Conservation (phyloP, 768 basidiomycete species). For the Rhizopogon sp. region DNA sequence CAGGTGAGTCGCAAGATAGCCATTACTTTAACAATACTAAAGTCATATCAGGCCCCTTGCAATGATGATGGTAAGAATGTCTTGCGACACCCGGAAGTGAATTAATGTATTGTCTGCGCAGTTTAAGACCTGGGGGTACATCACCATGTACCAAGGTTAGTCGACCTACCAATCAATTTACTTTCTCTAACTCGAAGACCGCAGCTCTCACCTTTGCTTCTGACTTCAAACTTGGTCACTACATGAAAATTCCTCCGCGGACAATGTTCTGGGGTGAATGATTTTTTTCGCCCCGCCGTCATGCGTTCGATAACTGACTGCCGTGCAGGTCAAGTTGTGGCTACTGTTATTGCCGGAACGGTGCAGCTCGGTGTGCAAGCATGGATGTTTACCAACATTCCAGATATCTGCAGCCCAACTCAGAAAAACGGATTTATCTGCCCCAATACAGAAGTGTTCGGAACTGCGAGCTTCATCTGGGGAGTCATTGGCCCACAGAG, state of each 20-base stretch:
- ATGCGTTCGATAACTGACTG: background rate
- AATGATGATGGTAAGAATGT: conserved; percentile 54
- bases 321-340: conserved; percentile 31
- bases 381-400: conserved; percentile 42
- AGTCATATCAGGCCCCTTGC: conserved; percentile 45
- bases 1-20: conserved; percentile 9
- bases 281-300: background rate
- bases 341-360: conserved; percentile 34
- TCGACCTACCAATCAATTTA: conserved; percentile 25
- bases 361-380: conserved; percentile 39
- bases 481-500: conserved; percentile 75
- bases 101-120: conserved; percentile 10
- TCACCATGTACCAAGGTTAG: conserved; percentile 55
- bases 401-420: conserved; percentile 34
- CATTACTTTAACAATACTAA: background rate
- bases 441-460: conserved; percentile 67
- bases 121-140: conserved; percentile 69
- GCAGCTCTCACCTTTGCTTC: conserved; percentile 28
- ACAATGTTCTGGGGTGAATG: conserved; percentile 21
- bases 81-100: background rate
- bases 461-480: conserved; percentile 76
- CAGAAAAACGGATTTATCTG: conserved; percentile 68
- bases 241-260: conserved; percentile 29
- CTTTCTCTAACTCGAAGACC: conserved; percentile 50
- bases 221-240: conserved; percentile 27